Base-by-base conservation (phyloP, 1,284 basidiomycete genomes). In the Cutaneotrichosporon cutaneum region DNA sequence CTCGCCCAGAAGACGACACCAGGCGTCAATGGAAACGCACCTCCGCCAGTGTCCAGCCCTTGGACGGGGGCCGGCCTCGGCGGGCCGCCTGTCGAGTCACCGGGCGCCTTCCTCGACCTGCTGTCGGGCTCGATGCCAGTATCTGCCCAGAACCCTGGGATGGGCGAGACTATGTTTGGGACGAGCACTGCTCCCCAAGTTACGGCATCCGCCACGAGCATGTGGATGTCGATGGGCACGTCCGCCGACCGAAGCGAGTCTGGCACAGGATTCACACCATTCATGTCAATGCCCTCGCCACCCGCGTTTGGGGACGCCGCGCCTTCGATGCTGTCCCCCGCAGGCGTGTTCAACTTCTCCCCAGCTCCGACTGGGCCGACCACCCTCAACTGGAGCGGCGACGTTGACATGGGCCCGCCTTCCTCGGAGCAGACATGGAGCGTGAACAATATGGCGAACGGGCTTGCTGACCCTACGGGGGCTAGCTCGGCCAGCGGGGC, bases 21-120 rank as follows among this genome's bases (percentile, higher is more conserved):
- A 32, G 27, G 14, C 3, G 18, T n/a, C 26, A 51, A 51, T 18
- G 48, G 48, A n/a, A 21, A 18, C 18, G 7, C 16, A 10, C 48
- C 26, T 3, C 16, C 45, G 5, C 7, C 26, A 14, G 26, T 26
- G 4, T 21, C 55, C 21, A 39, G 44, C 36, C 27, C 55, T 2
- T 56, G 55, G 55, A 48, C n/a, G 5, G 44, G 44, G 2, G 26
- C 48, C 8, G 27, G 48, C 14, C 32, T 51, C 48, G 48, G 48
- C 7, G 30, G 13, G 10, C 44, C 42, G 11, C 50, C 44, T 14
- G 54, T 53, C 3, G 58, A 61, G 16, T 75, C 75, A 5, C 75
- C 76, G 1, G 75, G 71, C n/a, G 65, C 72, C 2, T 75, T 78
- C 57, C 69, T 78, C 33, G 73, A 76, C 21, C 72, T 78, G 70